phyloP scores from a whole-genome alignment of 495 filamentous ascomycete genomes.

The Umbilicaria muhlenbergii region DNA sequence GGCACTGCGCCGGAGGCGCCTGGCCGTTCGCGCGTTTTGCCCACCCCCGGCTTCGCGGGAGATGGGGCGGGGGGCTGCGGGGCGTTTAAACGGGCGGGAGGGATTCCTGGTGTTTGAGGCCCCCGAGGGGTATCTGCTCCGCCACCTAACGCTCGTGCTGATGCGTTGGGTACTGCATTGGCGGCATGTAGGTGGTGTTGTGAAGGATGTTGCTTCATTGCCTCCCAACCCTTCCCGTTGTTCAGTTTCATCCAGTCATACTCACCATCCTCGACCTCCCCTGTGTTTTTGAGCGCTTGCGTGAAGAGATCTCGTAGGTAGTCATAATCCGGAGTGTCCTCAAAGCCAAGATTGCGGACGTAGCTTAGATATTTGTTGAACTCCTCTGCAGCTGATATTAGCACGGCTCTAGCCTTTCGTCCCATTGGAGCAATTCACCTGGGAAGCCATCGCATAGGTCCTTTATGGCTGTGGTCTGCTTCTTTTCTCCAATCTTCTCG shows the following conservation, averaged over 20 bases:
- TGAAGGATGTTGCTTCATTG: constrained; percentile 68
- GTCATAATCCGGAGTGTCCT: constrained; percentile 98
- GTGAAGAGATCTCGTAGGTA: constrained; percentile 94
- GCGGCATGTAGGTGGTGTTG: constrained; percentile 59
- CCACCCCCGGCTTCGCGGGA: constrained; percentile 64
- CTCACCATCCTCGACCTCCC: constrained; percentile 93
- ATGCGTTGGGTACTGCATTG: constrained; percentile 50
- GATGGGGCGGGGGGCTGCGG: constrained; percentile 81
- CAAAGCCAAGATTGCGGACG: constrained; percentile 93
- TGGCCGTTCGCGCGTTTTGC: constrained; percentile 66
- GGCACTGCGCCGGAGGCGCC: constrained; percentile 55
- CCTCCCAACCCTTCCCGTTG: constrained; percentile 90
- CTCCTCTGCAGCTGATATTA: constrained; percentile 43
- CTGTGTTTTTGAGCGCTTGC: constrained; percentile 84
- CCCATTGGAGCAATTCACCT: constrained; percentile 25
- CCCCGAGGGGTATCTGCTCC: constrained; percentile 42
- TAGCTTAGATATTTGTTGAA: constrained; percentile 96
- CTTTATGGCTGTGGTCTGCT: constrained; percentile 93
- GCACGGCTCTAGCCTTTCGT: background rate
- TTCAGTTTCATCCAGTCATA: constrained; percentile 99
- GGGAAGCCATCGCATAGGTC: constrained; percentile 95
- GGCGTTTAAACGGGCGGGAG: constrained; percentile 91
- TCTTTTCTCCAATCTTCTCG: constrained; percentile 99
- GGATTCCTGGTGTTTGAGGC: constrained; percentile 47
- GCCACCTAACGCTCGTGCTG: constrained; percentile 61